These are phyloP conservation scores for Umbelopsis isabellina DNA, from an alignment of 192 early-diverging fungal species.

Conservation along the genomic window DNA sequence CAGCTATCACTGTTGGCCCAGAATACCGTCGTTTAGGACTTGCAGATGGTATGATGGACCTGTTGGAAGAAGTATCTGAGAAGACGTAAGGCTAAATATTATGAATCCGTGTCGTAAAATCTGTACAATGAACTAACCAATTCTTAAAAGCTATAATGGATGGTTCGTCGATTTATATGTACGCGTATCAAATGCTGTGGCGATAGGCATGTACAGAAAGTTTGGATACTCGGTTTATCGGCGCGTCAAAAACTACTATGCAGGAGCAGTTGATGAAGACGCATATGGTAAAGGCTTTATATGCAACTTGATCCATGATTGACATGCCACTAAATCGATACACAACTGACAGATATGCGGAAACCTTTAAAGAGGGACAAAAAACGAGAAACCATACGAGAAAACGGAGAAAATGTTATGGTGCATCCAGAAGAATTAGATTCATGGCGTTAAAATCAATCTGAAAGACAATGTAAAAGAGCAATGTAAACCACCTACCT, in stretches of 20 bases:
- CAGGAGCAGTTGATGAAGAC: constrained; percentile 75
- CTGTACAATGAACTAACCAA: constrained; percentile 8
- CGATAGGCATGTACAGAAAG: constrained; percentile 89
- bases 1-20: constrained; percentile 94
- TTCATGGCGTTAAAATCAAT: constrained; percentile 32
- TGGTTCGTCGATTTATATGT: constrained; percentile 99
- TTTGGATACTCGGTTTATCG: constrained; percentile 93
- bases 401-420: constrained; percentile 54
- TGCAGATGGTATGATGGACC: constrained; percentile 85
- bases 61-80: constrained; percentile 90
- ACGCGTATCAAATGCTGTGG: constrained; percentile 86
- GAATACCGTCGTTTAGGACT: constrained; percentile 93
- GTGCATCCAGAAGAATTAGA: constrained; percentile 54
- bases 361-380: constrained; percentile 89
- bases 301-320: background rate
- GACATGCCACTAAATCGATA: constrained; percentile 1
- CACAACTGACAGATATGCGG: constrained; percentile 79
- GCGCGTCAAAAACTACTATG: constrained; percentile 88
- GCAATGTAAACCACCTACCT: too few species aligned
- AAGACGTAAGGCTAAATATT: constrained; percentile 55
- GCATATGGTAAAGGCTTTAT: constrained; percentile 69
- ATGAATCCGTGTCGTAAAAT: background rate
- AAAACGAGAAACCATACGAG: constrained; percentile 59
- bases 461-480: too few species aligned
- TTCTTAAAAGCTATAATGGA: constrained; percentile 65